phyloP scores from a whole-genome alignment of 352 stramenopile genomes.

The Pythium monospermum region DNA sequence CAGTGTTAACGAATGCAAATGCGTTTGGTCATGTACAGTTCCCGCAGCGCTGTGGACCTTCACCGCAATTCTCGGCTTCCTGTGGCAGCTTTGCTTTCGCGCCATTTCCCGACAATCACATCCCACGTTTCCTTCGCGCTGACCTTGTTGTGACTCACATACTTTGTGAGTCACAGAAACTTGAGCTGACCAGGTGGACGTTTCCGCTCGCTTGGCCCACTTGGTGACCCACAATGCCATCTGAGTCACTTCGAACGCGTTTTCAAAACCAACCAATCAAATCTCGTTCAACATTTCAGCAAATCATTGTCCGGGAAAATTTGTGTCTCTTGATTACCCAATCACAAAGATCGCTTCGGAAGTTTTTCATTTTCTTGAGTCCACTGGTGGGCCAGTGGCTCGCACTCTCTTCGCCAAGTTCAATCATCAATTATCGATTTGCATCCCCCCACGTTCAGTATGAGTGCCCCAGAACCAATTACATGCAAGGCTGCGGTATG shows the following conservation, averaged over 20 bases:
- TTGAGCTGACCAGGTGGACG: neutral
- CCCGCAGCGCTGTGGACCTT: too few species aligned
- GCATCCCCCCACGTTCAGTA: conserved; percentile 22
- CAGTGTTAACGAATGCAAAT: too few species aligned
- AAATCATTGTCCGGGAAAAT: neutral
- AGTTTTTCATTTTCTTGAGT: too few species aligned
- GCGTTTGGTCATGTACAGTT: too few species aligned
- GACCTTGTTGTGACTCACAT: too few species aligned
- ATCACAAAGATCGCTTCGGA: conserved; percentile 10
- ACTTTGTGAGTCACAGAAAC: too few species aligned
- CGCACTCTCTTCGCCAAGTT: too few species aligned
- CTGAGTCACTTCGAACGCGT: neutral
- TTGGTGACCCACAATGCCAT: neutral
- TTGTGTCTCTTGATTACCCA: conserved; percentile 1
- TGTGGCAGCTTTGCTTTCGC: too few species aligned
- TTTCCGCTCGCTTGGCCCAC: neutral
- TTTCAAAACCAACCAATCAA: too few species aligned
- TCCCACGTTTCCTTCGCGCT: neutral
- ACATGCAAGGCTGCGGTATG: conserved; percentile 88
- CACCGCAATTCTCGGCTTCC: too few species aligned
- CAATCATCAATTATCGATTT: neutral
- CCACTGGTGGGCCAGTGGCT: too few species aligned
- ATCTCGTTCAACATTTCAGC: neutral
- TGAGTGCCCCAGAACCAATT: conserved; percentile 65
- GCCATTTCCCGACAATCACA: too few species aligned